Evolutionary conservation across 345 rosid genomes (phyloP).

Genomic region (Eucalyptus tenuipes): DNA sequence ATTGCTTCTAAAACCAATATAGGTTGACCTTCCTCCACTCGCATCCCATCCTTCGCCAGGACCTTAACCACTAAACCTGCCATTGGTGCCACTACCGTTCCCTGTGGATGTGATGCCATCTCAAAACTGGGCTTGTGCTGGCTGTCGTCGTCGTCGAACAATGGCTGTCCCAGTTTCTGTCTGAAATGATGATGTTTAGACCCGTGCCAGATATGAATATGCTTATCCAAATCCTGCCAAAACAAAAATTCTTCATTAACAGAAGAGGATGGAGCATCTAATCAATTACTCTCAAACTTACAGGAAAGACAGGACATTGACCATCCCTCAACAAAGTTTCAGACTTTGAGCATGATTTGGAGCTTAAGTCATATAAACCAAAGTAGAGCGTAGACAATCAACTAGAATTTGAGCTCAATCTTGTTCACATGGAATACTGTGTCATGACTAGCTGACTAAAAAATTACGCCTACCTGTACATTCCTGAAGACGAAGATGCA

Average conservation of each 20-base stretch:
- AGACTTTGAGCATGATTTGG: background rate
- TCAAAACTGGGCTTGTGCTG: constrained; percentile 42
- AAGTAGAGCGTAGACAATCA: background rate
- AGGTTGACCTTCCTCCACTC: constrained; percentile 72
- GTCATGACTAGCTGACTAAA: background rate
- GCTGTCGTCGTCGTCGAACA: constrained; percentile 35
- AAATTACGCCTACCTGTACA: background rate
- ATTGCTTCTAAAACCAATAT: constrained; percentile 83
- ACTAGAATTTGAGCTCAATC: background rate
- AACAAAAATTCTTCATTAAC: background rate
- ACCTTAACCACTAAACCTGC: constrained; percentile 94
- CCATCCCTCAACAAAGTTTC: background rate
- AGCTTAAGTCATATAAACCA: background rate
- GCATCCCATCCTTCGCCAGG: constrained; percentile 50
- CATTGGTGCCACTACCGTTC: constrained; percentile 81
- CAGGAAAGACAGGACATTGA: background rate
- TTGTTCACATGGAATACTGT: background rate
- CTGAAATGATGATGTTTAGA: constrained; percentile 51
- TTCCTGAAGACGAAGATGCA: background rate
- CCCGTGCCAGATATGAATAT: constrained; percentile 72
- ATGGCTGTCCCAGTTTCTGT: constrained; percentile 45
- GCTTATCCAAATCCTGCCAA: constrained; percentile 51
- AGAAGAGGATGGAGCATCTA: background rate
- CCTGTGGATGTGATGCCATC: constrained; percentile 42
- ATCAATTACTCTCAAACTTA: background rate